phyloP scores from a whole-genome alignment of 2,329 filamentous ascomycete genomes.

The Beauveria sp. region DNA sequence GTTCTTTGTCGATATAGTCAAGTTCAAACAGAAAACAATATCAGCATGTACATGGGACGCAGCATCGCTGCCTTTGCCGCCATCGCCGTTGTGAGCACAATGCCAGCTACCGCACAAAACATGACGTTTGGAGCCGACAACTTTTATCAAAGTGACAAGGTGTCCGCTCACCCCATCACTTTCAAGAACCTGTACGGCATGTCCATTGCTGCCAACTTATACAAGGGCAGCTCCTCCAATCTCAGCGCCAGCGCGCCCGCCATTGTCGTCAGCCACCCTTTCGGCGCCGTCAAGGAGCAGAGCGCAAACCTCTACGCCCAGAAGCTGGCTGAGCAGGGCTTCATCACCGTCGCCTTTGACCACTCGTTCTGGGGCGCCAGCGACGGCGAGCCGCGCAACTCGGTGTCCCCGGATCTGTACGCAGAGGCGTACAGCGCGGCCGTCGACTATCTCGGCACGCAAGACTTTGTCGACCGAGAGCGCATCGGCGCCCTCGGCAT shows the following conservation, averaged over 20 bases:
- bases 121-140: not conserved
- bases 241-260: slow-evolving; percentile 10
- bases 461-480: slow-evolving; percentile 20
- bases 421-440: slow-evolving; percentile 24
- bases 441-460: slow-evolving; percentile 22
- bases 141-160: not conserved
- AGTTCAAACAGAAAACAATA: not conserved
- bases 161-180: not conserved
- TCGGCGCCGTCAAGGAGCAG: slow-evolving; percentile 25
- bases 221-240: not conserved
- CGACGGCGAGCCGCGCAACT: slow-evolving; percentile 19
- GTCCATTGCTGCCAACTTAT: not conserved
- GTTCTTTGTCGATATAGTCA: not conserved
- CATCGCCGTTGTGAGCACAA: not conserved
- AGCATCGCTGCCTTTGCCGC: not conserved
- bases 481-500: slow-evolving; percentile 24
- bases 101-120: not conserved
- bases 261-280: slow-evolving; percentile 22
- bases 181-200: not conserved
- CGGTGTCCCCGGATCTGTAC: slow-evolving; percentile 20
- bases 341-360: slow-evolving; percentile 21
- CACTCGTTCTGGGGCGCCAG: slow-evolving; percentile 20
- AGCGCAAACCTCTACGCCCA: slow-evolving; percentile 24
- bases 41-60: not conserved
- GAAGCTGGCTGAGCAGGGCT: slow-evolving; percentile 15